phyloP scores from a whole-genome alignment of 1,284 basidiomycete species.

The Tremellales sp. region DNA sequence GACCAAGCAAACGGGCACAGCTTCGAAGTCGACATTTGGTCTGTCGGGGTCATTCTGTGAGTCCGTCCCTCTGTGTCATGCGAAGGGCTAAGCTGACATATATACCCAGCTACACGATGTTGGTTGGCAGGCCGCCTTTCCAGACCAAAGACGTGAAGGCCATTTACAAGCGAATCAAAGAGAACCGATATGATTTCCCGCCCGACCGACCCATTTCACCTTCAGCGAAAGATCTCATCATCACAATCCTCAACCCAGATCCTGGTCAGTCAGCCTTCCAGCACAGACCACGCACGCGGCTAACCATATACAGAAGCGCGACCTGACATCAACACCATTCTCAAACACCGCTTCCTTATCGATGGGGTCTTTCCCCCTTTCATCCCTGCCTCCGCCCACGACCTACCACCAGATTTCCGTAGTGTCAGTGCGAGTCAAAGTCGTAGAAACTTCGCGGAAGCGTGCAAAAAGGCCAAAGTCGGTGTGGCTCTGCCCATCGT shows the following conservation, averaged over 20 bases:
- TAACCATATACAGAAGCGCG: constrained; percentile 54
- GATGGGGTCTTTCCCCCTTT: constrained; percentile 73
- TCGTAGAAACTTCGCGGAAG: constrained; percentile 61
- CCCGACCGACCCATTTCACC: constrained; percentile 65
- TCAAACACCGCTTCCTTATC: constrained; percentile 80
- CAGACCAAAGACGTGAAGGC: constrained; percentile 96
- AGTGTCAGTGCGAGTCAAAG: constrained; percentile 62
- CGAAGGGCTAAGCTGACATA: constrained; percentile 3
- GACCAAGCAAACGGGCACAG: constrained; percentile 94
- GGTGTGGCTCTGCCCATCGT: constrained; percentile 31
- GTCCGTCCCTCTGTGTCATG: constrained; percentile 11
- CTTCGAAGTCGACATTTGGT: constrained; percentile 98
- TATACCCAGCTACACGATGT: constrained; percentile 70
- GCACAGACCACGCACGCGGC: neutral
- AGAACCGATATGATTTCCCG: constrained; percentile 93
- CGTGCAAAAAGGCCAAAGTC: constrained; percentile 36
- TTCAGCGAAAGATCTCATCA: constrained; percentile 74
- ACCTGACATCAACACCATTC: constrained; percentile 78
- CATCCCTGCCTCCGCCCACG: constrained; percentile 74
- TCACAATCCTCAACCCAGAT: constrained; percentile 77
- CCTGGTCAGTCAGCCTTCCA: constrained; percentile 51
- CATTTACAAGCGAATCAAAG: constrained; percentile 91
- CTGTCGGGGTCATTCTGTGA: constrained; percentile 85
- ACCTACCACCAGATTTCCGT: constrained; percentile 68
- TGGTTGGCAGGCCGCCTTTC: constrained; percentile 92